Evolutionary conservation across 371 early-diverging fungal species (phyloP).

Genomic region (Mucor irregularis): DNA sequence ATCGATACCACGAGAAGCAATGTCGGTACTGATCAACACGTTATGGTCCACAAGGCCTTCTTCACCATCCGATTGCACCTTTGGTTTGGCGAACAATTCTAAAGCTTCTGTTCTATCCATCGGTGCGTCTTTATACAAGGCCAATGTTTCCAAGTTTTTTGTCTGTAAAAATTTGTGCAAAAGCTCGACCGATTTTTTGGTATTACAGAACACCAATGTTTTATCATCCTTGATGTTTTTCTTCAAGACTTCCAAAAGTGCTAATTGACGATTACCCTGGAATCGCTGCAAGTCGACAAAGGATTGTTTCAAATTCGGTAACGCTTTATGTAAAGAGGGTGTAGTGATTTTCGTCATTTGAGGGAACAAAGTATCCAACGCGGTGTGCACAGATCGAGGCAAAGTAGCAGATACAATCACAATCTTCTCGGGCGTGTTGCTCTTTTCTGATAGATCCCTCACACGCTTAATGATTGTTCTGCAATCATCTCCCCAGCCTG

Average conservation of each 20-base stretch:
- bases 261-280: conserved; percentile 62
- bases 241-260: conserved; percentile 74
- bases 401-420: conserved; percentile 86
- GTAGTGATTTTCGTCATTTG: conserved; percentile 73
- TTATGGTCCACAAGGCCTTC: conserved; percentile 27
- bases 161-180: conserved; percentile 60
- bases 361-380: conserved; percentile 65
- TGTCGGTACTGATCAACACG: conserved; percentile 90
- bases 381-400: conserved; percentile 73
- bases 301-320: conserved; percentile 73
- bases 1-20: conserved; percentile 94
- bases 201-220: conserved; percentile 90
- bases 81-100: conserved; percentile 35
- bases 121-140: conserved; percentile 59
- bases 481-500: conserved; percentile 74
- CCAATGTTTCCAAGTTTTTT: conserved; percentile 59
- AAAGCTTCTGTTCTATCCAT: conserved; percentile 48
- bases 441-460: conserved; percentile 5
- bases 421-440: conserved; percentile 29
- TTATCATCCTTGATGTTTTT: conserved; percentile 57
- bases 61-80: conserved; percentile 13
- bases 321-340: conserved; percentile 79
- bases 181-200: conserved; percentile 62
- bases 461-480: conserved; percentile 26
- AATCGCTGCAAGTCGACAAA: conserved; percentile 71